These are phyloP conservation scores for Fistulinella cinereoalba DNA, from an alignment of 1,284 basidiomycete genomes.

Conservation along the genomic window DNA sequence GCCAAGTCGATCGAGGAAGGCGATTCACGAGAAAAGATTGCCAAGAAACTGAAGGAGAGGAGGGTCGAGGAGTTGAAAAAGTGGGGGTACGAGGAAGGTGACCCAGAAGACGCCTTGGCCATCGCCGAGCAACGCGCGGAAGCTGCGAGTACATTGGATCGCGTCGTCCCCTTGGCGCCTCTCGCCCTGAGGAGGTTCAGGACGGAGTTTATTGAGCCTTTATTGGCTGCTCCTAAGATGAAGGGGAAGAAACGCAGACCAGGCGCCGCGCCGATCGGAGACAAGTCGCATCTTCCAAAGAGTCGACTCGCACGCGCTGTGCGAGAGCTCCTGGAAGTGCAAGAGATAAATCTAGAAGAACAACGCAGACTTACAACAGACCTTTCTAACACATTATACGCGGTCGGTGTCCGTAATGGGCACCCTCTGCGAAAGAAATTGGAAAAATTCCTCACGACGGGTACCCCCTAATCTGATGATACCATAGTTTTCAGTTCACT, in stretches of 20 bases:
- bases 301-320: slow-evolving; percentile 65
- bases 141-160: slow-evolving; percentile 63
- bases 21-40: slow-evolving; percentile 56
- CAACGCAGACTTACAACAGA: slow-evolving; percentile 45
- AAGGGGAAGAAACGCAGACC: slow-evolving; percentile 50
- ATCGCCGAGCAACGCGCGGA: slow-evolving; percentile 67
- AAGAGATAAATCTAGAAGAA: slow-evolving; percentile 47
- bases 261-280: slow-evolving; percentile 27
- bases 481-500: not conserved
- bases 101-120: slow-evolving; percentile 44
- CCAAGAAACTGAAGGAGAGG: slow-evolving; percentile 55
- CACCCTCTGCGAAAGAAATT: slow-evolving; percentile 65
- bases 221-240: slow-evolving; percentile 61
- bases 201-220: slow-evolving; percentile 64
- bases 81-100: slow-evolving; percentile 64
- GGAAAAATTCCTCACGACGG: slow-evolving; percentile 45
- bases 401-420: slow-evolving; percentile 56
- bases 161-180: slow-evolving; percentile 59
- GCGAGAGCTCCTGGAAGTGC: slow-evolving; percentile 58
- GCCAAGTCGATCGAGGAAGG: slow-evolving; percentile 50
- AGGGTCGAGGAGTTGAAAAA: slow-evolving; percentile 58
- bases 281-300: slow-evolving; percentile 47
- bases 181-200: slow-evolving; percentile 68
- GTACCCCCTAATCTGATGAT: slow-evolving; percentile 7
- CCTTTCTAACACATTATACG: slow-evolving; percentile 49